Base-by-base conservation (phyloP, 805 yeast genomes). In the Starmerella potacharoeniae region DNA sequence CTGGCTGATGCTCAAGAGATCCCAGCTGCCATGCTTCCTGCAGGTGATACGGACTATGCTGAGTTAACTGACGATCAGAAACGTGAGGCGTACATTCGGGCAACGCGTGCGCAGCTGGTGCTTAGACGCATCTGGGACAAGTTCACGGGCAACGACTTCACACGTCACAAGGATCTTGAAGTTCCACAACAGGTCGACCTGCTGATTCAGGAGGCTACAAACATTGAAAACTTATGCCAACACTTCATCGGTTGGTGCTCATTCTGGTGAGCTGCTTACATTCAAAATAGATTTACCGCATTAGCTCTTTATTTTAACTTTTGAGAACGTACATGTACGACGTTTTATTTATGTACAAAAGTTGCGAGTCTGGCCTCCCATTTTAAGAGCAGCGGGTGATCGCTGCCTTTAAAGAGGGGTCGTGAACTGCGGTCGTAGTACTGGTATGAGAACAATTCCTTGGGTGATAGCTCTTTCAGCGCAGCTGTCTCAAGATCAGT, bases 191-290 rank as follows among this genome's bases (percentile, higher is more conserved):
- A 93, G 69, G 97, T 93, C 40, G 97, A 93, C 63, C 84, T 83
- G 66, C 73, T 93, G 66, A 93, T 93, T 51, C 95, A 86, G 64
- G 96, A 93, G 67, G 97, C 98, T 2, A 93, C 97, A 0, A 84
- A 95, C 49, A 95, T 91, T 34, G 97, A 93, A 67, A 93, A 93
- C 64, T 72, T 93, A 54, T 93, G 97, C 65, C 97, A 89, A 70
- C 98, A 91, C 70, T 93, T 86, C 67, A 85, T 93, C 58, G 99
- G 99, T 17, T 93, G 99, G 99, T 93, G 99, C 71, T 86, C 97
- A 1, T 93, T 91, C 79, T 93, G 98, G 97, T 91, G 65, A 49
- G 13, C 31, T n/a, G 4, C 11, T 17, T 46, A 14, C 40, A 28
- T 11, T 29, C 7, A 31, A 13, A 13, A 29, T 37, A 30, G 8